Base-by-base conservation (phyloP, 2,329 filamentous ascomycete species). In the Laburnicola sp. region DNA sequence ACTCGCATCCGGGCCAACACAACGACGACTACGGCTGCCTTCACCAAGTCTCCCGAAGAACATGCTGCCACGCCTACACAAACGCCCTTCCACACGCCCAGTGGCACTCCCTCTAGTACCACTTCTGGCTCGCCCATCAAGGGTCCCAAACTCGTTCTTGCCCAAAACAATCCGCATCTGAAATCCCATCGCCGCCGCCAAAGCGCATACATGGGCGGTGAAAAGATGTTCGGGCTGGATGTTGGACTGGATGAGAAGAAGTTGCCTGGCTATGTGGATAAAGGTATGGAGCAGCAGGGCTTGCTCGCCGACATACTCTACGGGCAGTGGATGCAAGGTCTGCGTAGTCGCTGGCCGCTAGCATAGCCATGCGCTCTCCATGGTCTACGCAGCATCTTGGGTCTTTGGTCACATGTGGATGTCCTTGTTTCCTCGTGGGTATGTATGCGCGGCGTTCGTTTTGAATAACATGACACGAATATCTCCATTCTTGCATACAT, bases 231-330 rank as follows among this genome's bases (percentile, higher is more conserved):
- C 34, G 76, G 80, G 45, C 67, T 80, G 2, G 74, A 75, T 40
- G 50, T 32, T 8, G 54, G 50, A 2, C 50, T 74, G 4, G 70
- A 76, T 54, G 78, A 78, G 62, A 77, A 75, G 65, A 80, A 81
- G 59, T 73, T 86, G 58, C 84, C 83, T 1, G 85, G 82, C 8
- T 78, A 82, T 57, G 70, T 77, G 41, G 75, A 80, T 50, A 82
- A 85, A 1, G 93, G 91, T 2, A 93, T 97, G 89, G 92, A 97
- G 73, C 93, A 97, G 74, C 89, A 88, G 59, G 90, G 91, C 67
- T 85, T 96, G 69, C 80, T 97, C 32, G 90, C 89, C 1, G 91
- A 97, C 70, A 89, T 96, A 21, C 82, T 99, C 21, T 97, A 97
- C 74, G 85, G 86, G 11, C 84, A 93, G 37, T 99, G 94, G 94